These are phyloP conservation scores for Metschnikowia anglica DNA, from an alignment of 805 yeast species.

Conservation along the genomic window DNA sequence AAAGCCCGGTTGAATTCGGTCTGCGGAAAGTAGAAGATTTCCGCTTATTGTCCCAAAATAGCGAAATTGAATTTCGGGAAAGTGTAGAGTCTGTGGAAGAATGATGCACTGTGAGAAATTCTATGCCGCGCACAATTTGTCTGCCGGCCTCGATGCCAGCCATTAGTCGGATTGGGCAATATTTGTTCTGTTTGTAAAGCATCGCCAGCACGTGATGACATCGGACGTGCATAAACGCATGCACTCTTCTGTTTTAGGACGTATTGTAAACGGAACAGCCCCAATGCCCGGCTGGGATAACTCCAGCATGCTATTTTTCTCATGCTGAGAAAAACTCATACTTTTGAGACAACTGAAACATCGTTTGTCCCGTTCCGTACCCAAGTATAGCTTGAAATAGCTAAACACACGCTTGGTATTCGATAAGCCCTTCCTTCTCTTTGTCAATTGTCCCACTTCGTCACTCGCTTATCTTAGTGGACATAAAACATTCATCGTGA, in stretches of 20 bases:
- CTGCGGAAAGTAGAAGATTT: no score
- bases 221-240: neutral
- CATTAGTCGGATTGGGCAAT: slow-evolving; percentile 4
- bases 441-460: neutral
- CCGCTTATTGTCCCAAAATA: neutral
- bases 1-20: no score
- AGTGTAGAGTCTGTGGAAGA: neutral
- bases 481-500: no score
- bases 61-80: neutral
- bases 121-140: neutral
- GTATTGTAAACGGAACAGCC: slow-evolving; percentile 6
- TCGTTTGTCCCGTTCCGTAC: neutral
- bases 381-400: neutral
- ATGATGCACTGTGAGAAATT: neutral
- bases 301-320: slow-evolving; percentile 1
- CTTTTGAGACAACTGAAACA: no score
- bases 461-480: slow-evolving; percentile 5
- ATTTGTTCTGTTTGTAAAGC: neutral
- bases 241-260: slow-evolving; percentile 6
- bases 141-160: slow-evolving; percentile 7
- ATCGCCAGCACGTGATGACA: slow-evolving; percentile 6
- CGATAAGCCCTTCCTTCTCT: neutral
- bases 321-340: no score
- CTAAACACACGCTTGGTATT: neutral
- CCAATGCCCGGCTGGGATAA: neutral